A percentile compares a stretch with the other conserved stretches of the same genome.
Evolutionary conservation across 805 yeast genomes (phyloP).

Genomic region (Kluyveromyces siamensis): DNA sequence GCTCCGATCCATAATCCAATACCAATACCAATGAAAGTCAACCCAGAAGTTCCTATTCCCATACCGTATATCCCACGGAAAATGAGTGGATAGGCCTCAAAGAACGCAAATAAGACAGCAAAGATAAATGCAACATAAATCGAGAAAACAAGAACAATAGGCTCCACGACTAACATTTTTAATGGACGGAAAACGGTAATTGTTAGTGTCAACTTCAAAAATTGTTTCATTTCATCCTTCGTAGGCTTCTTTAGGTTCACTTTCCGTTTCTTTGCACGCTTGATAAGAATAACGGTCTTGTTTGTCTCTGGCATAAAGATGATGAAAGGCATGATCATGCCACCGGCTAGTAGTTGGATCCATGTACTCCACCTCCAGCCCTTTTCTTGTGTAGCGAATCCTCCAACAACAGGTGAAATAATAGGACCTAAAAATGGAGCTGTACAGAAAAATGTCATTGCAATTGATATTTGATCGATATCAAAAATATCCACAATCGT

Average conservation of each 20-base stretch:
- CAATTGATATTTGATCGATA: conserved; percentile 53
- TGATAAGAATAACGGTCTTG: conserved; percentile 52
- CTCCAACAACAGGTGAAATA: conserved; percentile 66
- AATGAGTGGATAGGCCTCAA: conserved; percentile 70
- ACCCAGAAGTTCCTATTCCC: conserved; percentile 54
- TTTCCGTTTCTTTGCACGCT: conserved; percentile 55
- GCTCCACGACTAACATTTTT: conserved; percentile 63
- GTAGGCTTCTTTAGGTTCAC: conserved; percentile 34
- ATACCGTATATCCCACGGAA: conserved; percentile 56
- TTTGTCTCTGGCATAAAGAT: conserved; percentile 57
- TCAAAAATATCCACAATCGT: conserved; percentile 72
- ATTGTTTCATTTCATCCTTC: conserved; percentile 27
- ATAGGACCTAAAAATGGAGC: conserved; percentile 80
- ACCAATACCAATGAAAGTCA: conserved; percentile 66
- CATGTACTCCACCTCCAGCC: conserved; percentile 69
- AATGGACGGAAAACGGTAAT: conserved; percentile 53
- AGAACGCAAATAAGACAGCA: conserved; percentile 72
- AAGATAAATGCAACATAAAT: conserved; percentile 65
- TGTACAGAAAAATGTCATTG: conserved; percentile 71
- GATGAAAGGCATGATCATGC: conserved; percentile 40
- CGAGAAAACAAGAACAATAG: conserved; percentile 63
- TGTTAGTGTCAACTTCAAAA: conserved; percentile 37
- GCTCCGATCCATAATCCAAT: conserved; percentile 56
- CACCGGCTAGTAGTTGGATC: conserved; percentile 64
- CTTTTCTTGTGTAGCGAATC: conserved; percentile 50